phyloP scores from a whole-genome alignment of 768 basidiomycete species.

The Suillus placidus region DNA sequence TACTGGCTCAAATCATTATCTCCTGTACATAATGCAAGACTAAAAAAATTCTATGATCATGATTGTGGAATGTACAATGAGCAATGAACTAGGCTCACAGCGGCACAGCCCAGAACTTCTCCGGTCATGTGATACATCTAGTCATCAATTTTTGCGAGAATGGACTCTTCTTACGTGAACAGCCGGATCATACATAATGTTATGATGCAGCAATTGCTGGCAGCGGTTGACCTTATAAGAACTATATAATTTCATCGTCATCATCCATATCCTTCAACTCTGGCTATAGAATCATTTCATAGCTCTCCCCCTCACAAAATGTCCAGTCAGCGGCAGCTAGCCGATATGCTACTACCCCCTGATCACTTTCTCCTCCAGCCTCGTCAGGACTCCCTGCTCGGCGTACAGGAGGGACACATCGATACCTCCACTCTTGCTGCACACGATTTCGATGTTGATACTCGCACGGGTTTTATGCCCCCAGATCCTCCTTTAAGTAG shows the following conservation, averaged over 20 bases:
- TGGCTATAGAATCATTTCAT: background rate
- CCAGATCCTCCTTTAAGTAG: conserved; percentile 67
- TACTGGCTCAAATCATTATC: too few relatives aligned
- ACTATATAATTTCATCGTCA: background rate
- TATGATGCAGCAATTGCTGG: background rate
- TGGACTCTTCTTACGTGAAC: background rate
- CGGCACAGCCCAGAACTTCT: too few relatives aligned
- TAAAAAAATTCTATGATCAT: background rate
- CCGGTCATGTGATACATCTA: background rate
- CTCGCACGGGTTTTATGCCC: conserved; percentile 90
- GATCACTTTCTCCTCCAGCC: conserved; percentile 40
- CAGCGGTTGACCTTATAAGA: too few relatives aligned
- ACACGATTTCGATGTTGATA: conserved; percentile 92
- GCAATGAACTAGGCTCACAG: too few relatives aligned
- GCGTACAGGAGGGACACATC: conserved; percentile 26
- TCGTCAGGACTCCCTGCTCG: conserved; percentile 34
- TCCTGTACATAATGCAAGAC: background rate
- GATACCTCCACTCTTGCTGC: conserved; percentile 72
- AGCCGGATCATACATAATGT: background rate
- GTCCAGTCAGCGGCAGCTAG: background rate
- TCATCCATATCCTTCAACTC: background rate
- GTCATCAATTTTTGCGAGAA: background rate
- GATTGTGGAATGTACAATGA: background rate
- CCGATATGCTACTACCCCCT: conserved; percentile 20
- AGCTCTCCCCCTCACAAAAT: background rate